These are phyloP conservation scores for Scalesia atractyloides DNA, from an alignment of 129 eudicot genomes.

Conservation along the genomic window DNA sequence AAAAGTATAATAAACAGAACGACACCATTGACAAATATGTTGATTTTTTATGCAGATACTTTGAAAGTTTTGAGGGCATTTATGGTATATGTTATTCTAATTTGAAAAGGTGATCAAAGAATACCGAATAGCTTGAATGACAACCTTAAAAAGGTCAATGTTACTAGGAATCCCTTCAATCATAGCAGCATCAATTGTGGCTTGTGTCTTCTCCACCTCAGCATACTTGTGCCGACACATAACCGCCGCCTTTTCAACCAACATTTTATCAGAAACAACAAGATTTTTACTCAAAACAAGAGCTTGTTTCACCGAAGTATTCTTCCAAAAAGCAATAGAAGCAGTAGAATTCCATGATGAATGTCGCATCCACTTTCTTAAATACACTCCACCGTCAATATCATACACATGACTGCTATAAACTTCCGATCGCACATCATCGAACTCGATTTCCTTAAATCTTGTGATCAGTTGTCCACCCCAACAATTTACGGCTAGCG, in stretches of 20 bases:
- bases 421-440: slow-evolving; percentile 37
- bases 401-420: slow-evolving; percentile 53
- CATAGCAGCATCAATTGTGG: slow-evolving; percentile 97
- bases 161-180: slow-evolving; percentile 97
- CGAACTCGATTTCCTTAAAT: slow-evolving; percentile 27
- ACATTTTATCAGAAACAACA: slow-evolving; percentile 71
- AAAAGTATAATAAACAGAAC: background rate
- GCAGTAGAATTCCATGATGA: slow-evolving; percentile 79
- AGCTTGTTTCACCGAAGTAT: slow-evolving; percentile 41
- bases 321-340: slow-evolving; percentile 83
- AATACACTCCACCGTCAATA: slow-evolving; percentile 83
- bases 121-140: slow-evolving; percentile 11
- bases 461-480: slow-evolving; percentile 72
- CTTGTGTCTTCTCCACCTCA: slow-evolving; percentile 85
- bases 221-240: slow-evolving; percentile 58
- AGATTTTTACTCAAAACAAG: slow-evolving; percentile 75
- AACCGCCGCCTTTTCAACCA: slow-evolving; percentile 70
- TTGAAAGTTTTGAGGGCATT: background rate
- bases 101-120: background rate
- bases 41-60: background rate
- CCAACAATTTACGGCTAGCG: slow-evolving; percentile 91
- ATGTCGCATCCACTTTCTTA: slow-evolving; percentile 84
- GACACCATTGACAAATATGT: background rate
- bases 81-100: background rate
- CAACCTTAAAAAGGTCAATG: slow-evolving; percentile 94